phyloP scores from a whole-genome alignment of 305 asterid species.

The Rubia tinctorum region DNA sequence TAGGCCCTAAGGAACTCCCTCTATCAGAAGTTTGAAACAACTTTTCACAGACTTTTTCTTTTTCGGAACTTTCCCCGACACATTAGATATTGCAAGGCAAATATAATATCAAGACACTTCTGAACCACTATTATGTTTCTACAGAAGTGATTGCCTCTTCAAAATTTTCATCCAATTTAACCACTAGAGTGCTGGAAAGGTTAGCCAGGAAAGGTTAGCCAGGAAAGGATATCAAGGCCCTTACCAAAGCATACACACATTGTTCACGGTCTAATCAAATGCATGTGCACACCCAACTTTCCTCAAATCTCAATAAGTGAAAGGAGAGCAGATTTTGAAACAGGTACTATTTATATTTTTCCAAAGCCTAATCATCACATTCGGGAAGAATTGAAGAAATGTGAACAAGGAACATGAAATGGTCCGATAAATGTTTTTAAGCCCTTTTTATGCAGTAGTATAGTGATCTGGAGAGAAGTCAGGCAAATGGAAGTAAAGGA shows the following conservation, averaged over 20 bases:
- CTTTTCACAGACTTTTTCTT: not conserved
- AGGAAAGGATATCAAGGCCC: not conserved
- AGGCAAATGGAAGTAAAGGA: not conserved
- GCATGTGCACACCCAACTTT: not conserved
- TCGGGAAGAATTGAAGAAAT: not conserved
- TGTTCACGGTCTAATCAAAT: not conserved
- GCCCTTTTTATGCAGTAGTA: too few relatives aligned
- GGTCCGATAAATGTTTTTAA: too few relatives aligned
- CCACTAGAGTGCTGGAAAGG: not conserved
- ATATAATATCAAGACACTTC: not conserved
- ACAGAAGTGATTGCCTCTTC: slow-evolving; percentile 3
- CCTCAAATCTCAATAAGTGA: not conserved
- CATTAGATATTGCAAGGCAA: too few relatives aligned
- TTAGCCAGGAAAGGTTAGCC: too few relatives aligned
- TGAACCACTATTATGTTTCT: not conserved
- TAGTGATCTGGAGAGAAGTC: too few relatives aligned
- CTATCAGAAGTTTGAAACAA: not conserved
- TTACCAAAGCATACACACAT: not conserved
- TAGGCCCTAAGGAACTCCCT: not conserved
- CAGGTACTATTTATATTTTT: not conserved
- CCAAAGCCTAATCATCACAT: slow-evolving; percentile 3
- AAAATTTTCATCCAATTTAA: not conserved
- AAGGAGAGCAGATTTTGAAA: not conserved
- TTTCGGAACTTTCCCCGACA: not conserved
- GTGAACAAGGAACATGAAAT: not conserved